Evolutionary conservation across 2,329 filamentous ascomycete species (phyloP), one percentile per base, ranked within the genome.

Genomic region (Penicillium brevicompactum): DNA sequence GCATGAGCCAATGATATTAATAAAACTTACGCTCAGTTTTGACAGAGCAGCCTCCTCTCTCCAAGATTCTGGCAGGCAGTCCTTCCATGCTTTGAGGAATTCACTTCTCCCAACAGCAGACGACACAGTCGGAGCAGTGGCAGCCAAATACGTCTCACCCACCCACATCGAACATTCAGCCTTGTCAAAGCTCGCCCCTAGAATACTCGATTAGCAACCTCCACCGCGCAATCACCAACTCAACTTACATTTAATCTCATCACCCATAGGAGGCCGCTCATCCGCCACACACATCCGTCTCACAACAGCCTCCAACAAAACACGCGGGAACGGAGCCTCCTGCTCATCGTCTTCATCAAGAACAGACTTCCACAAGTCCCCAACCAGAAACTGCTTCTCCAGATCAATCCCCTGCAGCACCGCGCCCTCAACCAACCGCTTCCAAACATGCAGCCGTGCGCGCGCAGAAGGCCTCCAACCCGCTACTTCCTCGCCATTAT

Each of bases 361-460:
- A 21, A 72, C 64, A 8, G 73, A 69, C 47, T 65, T 75, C 75
- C 75, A 77, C 51, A 77, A 45, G 62, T 77, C 75, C 7, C 48
- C 52, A 21, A 73, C 70, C n/a, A 77, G 64, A 47, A 77, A 77
- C 54, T 77, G 75, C 43, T 69, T 71, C 53, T 67, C 71, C 48
- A 77, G 49, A 58, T 76, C 66, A 51, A 77, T 75, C 0, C 68
- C 71, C 49, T 76, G 72, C 46, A 77, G 58, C 48, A 75, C 63
- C 6, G 73, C 66, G 1, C 74, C 73, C 51, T 77, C 73, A 5
- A 74, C 45, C 27, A 75, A 56, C 31, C 70, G 67, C 59, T 72
- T 76, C 83, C 83, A 86, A 18, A 80, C 74, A 54, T 76, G 70
- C 14, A 79, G 62, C 42, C 79, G 76, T 34, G 75, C 75, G 18